A percentile compares a stretch with the other conserved stretches of the same genome.
Conservation (phyloP, 176 grass and related monocot species). For the Poa pratensis region DNA sequence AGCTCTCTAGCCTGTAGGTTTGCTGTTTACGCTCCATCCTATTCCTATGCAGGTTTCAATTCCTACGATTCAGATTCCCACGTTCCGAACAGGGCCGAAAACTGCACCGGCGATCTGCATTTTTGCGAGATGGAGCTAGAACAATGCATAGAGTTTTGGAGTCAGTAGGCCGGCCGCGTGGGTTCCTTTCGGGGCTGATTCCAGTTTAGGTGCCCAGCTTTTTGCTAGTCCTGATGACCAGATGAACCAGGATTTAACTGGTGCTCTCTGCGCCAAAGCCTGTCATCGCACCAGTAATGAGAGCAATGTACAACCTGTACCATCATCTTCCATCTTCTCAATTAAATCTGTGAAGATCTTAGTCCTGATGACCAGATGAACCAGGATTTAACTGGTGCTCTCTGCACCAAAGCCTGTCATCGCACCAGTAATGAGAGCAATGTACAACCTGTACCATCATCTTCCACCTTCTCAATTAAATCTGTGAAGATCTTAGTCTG, state of each 20-base stretch:
- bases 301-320: constrained; percentile 39
- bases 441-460: constrained; percentile 38
- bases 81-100: neutral
- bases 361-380: constrained; percentile 35
- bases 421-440: constrained; percentile 10
- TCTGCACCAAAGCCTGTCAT: constrained; percentile 47
- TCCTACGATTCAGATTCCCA: too few relatives aligned
- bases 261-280: constrained; percentile 46
- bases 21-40: too few relatives aligned
- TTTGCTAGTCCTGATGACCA: constrained; percentile 32
- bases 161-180: constrained; percentile 33
- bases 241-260: constrained; percentile 54
- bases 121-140: constrained; percentile 27
- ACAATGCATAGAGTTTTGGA: constrained; percentile 10
- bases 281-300: constrained; percentile 22
- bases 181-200: constrained; percentile 39
- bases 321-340: constrained; percentile 5
- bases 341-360: constrained; percentile 30
- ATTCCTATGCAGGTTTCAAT: too few relatives aligned
- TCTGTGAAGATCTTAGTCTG: constrained; percentile 26
- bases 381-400: constrained; percentile 46
- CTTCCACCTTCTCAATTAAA: constrained; percentile 29
- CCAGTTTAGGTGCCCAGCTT: constrained; percentile 45
- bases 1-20: too few relatives aligned
- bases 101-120: constrained; percentile 36